phyloP scores from a whole-genome alignment of 2,329 filamentous ascomycete species.

The Trichoderma lentiforme region DNA sequence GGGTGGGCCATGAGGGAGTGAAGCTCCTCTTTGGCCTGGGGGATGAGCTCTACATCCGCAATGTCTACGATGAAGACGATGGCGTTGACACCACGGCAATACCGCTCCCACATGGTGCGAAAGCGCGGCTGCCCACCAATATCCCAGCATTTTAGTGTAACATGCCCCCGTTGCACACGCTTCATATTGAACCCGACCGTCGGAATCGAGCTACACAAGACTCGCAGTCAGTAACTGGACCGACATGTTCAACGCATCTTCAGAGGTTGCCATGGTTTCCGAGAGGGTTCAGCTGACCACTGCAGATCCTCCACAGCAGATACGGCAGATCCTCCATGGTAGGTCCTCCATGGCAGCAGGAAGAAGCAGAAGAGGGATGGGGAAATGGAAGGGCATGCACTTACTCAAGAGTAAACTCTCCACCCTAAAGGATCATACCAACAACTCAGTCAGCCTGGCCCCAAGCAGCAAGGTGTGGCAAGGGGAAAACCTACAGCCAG shows the following conservation, averaged over 20 bases:
- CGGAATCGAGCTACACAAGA: conserved; percentile 77
- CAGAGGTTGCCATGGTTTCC: not conserved
- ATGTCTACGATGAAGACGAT: conserved; percentile 99
- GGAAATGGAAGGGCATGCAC: conserved; percentile 37
- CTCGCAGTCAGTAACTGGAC: conserved; percentile 36
- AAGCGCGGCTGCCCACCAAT: conserved; percentile 95
- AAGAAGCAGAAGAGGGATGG: not conserved
- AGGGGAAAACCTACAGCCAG: conserved; percentile 70
- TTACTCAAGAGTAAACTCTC: conserved; percentile 98
- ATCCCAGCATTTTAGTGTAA: conserved; percentile 99
- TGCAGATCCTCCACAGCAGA: not conserved
- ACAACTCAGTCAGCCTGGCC: conserved; percentile 23
- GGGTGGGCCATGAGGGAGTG: conserved; percentile 84
- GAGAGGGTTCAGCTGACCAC: not conserved
- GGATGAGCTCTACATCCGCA: conserved; percentile 75
- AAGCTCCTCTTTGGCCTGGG: conserved; percentile 86
- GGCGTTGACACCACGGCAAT: conserved; percentile 94
- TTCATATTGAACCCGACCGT: conserved; percentile 99
- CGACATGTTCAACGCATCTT: not conserved
- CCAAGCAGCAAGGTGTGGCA: conserved; percentile 1
- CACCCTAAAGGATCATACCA: conserved; percentile 60
- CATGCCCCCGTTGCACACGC: conserved; percentile 94
- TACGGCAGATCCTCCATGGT: too few species aligned
- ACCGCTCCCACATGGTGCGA: conserved; percentile 98
- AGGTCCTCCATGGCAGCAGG: not conserved